Base-by-base conservation (phyloP, 75 land plant genomes). In the Pinus tabuliformis region DNA sequence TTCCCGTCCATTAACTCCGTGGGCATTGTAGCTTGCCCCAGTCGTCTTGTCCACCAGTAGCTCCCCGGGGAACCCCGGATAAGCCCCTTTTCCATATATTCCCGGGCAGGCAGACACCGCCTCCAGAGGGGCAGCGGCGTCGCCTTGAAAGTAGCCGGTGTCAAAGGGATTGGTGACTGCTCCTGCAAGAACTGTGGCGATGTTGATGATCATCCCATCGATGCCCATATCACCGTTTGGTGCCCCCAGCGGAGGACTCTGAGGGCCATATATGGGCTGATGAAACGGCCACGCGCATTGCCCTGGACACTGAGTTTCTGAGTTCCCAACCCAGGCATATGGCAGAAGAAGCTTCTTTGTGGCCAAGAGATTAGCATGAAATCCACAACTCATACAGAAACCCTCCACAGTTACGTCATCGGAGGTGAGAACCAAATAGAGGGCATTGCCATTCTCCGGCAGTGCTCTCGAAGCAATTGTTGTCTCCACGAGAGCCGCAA, bases 201-300 rank as follows among this genome's bases (percentile, higher is more conserved):
- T 61, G 78, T 86, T 91, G 70, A 92, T 88, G 18, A 92, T 62
- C 87, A 91, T 90, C 0, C 93, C 95, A 78, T 91, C 94, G 14
- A 81, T 57, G 30, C 94, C 94, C 54, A 91, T 84, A 64, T 91
- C 91, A 17, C 77, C 82, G 78, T 91, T 91, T 0, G 93, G 93
- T 11, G 93, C 81, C 28, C 80, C 64, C 63, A 91, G 78, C 3
- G 93, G 89, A 54, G 86, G 86, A 37, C 57, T 73, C 77, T 89
- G 88, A 20, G 93, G 93, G 20, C 93, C 93, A 75, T 84, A 89
- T 33, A 76, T 39, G 5, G 92, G 92, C 78, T 83, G 82, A 70
- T 88, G 83, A 74, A 91, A 91, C 1, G 93, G 93, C 94, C 94
- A 92, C 1, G 94, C 90, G 76, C 95, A 92, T 17, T 86, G 85